phyloP scores from a whole-genome alignment of 192 early-diverging fungal species.

The Entomortierella beljakovae region DNA sequence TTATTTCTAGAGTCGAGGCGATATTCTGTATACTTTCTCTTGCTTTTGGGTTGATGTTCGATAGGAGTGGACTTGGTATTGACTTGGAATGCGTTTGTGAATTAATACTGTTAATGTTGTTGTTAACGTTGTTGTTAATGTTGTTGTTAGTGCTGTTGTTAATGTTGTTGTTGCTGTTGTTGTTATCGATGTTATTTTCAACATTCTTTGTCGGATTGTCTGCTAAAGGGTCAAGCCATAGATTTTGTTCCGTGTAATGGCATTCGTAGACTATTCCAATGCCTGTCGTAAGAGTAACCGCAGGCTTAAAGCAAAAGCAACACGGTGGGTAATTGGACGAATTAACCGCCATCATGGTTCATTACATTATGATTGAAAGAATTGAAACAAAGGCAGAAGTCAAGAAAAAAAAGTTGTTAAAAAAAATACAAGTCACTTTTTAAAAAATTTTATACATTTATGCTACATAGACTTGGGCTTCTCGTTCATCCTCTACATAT shows the following conservation, averaged over 20 bases:
- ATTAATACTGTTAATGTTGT: neutral
- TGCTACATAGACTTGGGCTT: conserved; percentile 15
- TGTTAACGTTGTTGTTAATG: neutral
- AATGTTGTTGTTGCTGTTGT: neutral
- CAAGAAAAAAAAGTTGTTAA: neutral
- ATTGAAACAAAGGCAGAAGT: neutral
- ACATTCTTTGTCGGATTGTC: neutral
- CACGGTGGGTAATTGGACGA: conserved; percentile 1
- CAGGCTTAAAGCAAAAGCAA: conserved; percentile 27
- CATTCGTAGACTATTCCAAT: conserved; percentile 26
- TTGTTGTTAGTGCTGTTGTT: no score
- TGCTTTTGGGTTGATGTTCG: neutral
- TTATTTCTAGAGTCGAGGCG: neutral
- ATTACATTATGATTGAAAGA: neutral
- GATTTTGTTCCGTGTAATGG: conserved; percentile 9
- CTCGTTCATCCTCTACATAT: conserved; percentile 22
- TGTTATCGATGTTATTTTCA: neutral
- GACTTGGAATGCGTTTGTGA: neutral
- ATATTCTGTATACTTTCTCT: neutral
- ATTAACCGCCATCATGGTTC: neutral
- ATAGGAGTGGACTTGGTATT: neutral
- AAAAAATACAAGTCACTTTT: no score
- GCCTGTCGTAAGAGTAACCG: conserved; percentile 2
- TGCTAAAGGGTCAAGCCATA: conserved; percentile 4
- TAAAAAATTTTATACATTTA: neutral